Base-by-base conservation (phyloP, 2,329 filamentous ascomycete genomes). In the Clarireedia monteithiana region DNA sequence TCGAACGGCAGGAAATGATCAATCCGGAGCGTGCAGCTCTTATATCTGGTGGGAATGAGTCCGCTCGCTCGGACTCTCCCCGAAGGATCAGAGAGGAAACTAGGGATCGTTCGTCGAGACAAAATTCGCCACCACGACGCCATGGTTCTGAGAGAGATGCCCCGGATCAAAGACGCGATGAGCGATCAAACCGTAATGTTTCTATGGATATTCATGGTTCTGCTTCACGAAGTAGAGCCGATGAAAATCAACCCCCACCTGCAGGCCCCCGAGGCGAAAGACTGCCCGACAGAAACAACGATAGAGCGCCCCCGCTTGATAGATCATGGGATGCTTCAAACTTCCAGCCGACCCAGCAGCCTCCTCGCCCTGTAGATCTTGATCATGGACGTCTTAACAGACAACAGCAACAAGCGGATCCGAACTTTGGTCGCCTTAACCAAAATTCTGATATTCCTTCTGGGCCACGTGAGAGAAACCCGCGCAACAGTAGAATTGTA, bases 351-450 rank as follows among this genome's bases (percentile, higher is more conserved):
- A 70, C 64, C 42, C 72, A 67, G 36, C 58, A 68, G 47, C 50
- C 66, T 26, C 57, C 72, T 24, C 73, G 73, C 40, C 67, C 69
- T 2, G 46, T 63, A 23, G 81, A 84, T 30, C 62, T 71, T 3
- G 79, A 83, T 47, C 76, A 80, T 61, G 73, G 74, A 39, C 72
- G 77, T 59, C 62, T 76, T 20, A 73, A 67, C 50, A 64, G 64
- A 56, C 63, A 72, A 54, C 77, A 80, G 58, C 77, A 72, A 54
- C 77, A 80, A 59, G 77, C 82, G 60, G 82, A 86, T 66, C 78
- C 80, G 15, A 82, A 80, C 55, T 85, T 85, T 62, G 83, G 83
- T 27, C 79, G 83, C 2, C 72, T 86, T 48, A 84, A 81, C 59
- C 71, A 77, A 2, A 75, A 50, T 72, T 76, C 49, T 68, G 75